Percentiles rank a stretch among this genome's conserved stretches.
These are phyloP conservation scores for Stentor coeruleus DNA, from an alignment of 73 alveolate genomes.

Conservation along the genomic window DNA sequence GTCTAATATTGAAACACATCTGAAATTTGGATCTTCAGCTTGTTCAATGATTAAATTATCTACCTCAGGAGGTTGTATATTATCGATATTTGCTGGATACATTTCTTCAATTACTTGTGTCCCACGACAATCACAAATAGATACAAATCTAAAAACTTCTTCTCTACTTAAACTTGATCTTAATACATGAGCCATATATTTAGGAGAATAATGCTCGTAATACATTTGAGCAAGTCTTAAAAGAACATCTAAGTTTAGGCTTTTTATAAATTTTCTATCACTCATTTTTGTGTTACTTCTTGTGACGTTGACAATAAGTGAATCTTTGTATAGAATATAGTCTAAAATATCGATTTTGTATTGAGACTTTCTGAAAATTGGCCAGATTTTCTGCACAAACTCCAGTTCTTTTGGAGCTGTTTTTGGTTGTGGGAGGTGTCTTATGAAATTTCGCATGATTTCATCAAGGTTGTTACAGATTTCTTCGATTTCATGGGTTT, in stretches of 20 bases:
- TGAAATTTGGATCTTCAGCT: conserved; percentile 10
- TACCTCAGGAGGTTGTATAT: not conserved
- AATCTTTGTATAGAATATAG: not conserved
- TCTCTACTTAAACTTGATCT: not conserved
- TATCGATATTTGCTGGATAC: not conserved
- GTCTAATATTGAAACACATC: not conserved
- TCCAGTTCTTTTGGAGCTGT: not conserved
- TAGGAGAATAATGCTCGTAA: not conserved
- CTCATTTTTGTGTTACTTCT: not conserved
- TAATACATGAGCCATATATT: not conserved
- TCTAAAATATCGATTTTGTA: not conserved
- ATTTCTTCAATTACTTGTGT: not conserved
- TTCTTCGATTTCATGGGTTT: not conserved
- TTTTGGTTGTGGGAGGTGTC: too few relatives aligned
- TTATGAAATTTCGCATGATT: too few relatives aligned
- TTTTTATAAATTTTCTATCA: not conserved
- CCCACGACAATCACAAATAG: not conserved
- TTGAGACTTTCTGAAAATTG: not conserved
- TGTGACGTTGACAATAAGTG: not conserved
- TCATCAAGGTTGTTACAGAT: not conserved
- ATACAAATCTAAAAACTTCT: not conserved
- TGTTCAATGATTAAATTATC: not conserved
- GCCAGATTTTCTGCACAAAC: not conserved
- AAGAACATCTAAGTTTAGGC: not conserved
- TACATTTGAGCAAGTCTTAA: not conserved